Evolutionary conservation across 179 eudicot genomes (phyloP), one percentile per base, ranked within the genome.

Genomic region (Dionaea muscipula): DNA sequence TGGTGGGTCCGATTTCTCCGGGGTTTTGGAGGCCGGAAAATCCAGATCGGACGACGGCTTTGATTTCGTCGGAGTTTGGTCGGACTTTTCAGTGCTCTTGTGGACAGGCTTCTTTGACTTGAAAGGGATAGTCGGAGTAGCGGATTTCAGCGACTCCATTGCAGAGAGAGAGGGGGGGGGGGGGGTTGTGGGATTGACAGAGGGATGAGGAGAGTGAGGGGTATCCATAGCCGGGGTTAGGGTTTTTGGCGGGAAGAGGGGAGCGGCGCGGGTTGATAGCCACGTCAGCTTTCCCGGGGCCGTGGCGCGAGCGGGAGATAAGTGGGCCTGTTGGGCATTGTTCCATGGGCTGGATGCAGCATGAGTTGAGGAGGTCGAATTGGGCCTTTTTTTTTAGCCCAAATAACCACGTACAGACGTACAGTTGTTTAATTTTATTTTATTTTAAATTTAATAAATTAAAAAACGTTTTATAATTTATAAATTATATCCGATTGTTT

Each of bases 241-340:
- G 26, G 53, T 28, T 65, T 59, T 50, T 74, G 83, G 90, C 83
- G 90, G 62, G 84, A 70, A 67, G 3, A 38, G 19, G 31, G 62
- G 67, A 18, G 68, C 62, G 74, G 54, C 27, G 23, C 16, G 17
- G 37, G 16, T 15, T 31, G 35, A 39, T 0, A 21, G 76, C 64
- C 74, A 73, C 60, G 78, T 73, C 65, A 55, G 64, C 10, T 28
- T 59, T 68, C 65, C 65, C 80, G 77, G 82, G n/a, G 71, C 22
- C 20, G 13, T 46, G 55, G 28, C 24, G 22, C 18, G 31, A 47
- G 49, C 65, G 35, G 5, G 15, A 23, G 27, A 20, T 47, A 47
- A n/a, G n/a, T n/a, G n/a, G n/a, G n/a, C n/a, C n/a, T n/a, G n/a
- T n/a, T n/a, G n/a, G n/a, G n/a, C n/a, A n/a, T n/a, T n/a, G n/a